phyloP scores from a whole-genome alignment of 2,329 filamentous ascomycete species.

The Diaporthe amygdali region DNA sequence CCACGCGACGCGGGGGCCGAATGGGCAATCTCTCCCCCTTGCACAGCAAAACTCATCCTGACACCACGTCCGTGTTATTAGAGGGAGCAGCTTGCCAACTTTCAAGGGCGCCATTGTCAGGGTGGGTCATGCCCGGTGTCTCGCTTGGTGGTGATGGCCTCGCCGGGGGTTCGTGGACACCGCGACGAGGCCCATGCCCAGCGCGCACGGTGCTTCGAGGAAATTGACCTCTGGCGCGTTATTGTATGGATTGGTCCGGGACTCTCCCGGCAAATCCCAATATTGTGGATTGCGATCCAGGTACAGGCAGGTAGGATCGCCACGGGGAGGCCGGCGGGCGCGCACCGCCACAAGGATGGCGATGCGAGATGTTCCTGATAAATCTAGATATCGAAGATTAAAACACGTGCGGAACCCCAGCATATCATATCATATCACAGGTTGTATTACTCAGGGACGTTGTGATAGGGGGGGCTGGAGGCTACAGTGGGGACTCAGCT shows the following conservation, averaged over 20 bases:
- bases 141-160: neutral
- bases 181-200: neutral
- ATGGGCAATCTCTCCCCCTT: neutral
- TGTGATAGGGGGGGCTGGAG: neutral
- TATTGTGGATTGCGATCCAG: neutral
- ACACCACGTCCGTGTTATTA: neutral
- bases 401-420: neutral
- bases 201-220: neutral
- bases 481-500: neutral
- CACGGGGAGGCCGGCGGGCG: neutral
- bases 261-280: neutral
- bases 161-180: neutral
- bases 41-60: neutral
- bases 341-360: neutral
- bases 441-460: neutral
- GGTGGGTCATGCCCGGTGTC: neutral
- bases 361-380: neutral
- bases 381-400: neutral
- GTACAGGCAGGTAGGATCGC: neutral
- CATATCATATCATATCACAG: neutral
- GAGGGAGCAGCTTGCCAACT: neutral
- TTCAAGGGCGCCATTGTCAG: neutral
- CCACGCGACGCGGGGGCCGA: neutral
- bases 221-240: neutral
- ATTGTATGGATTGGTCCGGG: conserved; percentile 7